Evolutionary conservation across 192 early-diverging fungal species (phyloP), one percentile per base, ranked within the genome.

Genomic region (Umbelopsis sp.): DNA sequence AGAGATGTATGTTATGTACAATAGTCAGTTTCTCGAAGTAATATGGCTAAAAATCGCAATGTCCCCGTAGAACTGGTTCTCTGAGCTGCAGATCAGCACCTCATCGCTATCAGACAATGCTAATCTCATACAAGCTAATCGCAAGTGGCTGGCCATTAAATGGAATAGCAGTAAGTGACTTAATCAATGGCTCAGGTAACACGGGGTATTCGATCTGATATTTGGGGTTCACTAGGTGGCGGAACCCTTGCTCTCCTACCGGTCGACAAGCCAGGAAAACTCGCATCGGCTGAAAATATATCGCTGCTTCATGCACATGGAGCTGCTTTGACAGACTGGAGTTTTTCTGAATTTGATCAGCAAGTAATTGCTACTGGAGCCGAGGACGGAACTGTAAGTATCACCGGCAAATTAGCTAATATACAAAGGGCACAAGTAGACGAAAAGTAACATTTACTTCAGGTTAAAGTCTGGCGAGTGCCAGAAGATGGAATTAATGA

Each of bases 401-500:
- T 18, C 3, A 35, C n/a, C n/a, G 35, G 30, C 33, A 46, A 30
- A 41, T 20, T 13, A 61, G 27, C 3, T 30, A 3, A 30, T 30
- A 2, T 30, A 30, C 27, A 30, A 30, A 30, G 27, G 27, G 27
- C 27, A 30, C 27, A 30, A n/a, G 10, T 9, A 67, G 37, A n/a
- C 2, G n/a, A 22, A 21, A 23, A 10, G 9, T 49, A 4, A 66
- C 13, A 46, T 23, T 12, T 15, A 45, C 47, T 48, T 21, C 61
- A 82, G 83, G 73, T 85, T 37, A 85, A 85, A 76, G 58, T 85
- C 12, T 85, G 84, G 84, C 64, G 65, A 15, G 72, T 85, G 12
- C 74, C 77, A 2, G 47, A 64, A 25, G 46, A 67, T 10, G 66
- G 70, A 10, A 48, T 18, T 11, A 64, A 49, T 1, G 48, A 37